A percentile compares a stretch with the other conserved stretches of the same genome.
Evolutionary conservation across 768 basidiomycete species (phyloP).

Genomic region (Leccinum ochraceum): DNA sequence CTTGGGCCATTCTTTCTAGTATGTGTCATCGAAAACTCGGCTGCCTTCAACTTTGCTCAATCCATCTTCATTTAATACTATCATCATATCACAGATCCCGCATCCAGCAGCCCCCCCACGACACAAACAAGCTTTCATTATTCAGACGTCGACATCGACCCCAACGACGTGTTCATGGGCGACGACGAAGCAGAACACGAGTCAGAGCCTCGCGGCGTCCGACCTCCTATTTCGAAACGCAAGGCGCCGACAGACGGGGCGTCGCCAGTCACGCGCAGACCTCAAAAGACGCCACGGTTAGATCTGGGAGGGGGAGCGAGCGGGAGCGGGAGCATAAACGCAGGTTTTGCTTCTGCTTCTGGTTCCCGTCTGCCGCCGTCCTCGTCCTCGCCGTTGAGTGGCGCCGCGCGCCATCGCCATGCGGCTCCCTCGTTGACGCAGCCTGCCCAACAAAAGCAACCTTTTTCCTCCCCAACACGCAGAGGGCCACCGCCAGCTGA

Average conservation of each 20-base stretch:
- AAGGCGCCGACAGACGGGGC: conserved; percentile 22
- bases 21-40: conserved; percentile 16
- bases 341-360: not conserved
- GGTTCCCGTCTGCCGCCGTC: not conserved
- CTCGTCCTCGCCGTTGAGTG: not conserved
- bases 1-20: conserved; percentile 28
- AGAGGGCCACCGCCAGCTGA: not conserved
- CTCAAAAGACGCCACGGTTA: conserved; percentile 25
- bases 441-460: conserved; percentile 1
- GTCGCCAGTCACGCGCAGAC: conserved; percentile 6
- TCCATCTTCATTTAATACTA: not conserved
- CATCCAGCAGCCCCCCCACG: conserved; percentile 22
- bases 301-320: conserved; percentile 3
- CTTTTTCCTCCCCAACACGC: not conserved
- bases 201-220: not conserved
- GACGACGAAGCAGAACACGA: conserved; percentile 22
- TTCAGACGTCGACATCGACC: conserved; percentile 17
- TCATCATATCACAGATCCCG: conserved; percentile 17
- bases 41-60: not conserved
- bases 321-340: not conserved
- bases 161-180: conserved; percentile 19
- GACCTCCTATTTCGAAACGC: conserved; percentile 26
- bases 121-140: conserved; percentile 9
- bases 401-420: conserved; percentile 1
- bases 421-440: conserved; percentile 8